phyloP scores from a whole-genome alignment of 2,329 filamentous ascomycete genomes.

The Ophioceras dolichostomum region DNA sequence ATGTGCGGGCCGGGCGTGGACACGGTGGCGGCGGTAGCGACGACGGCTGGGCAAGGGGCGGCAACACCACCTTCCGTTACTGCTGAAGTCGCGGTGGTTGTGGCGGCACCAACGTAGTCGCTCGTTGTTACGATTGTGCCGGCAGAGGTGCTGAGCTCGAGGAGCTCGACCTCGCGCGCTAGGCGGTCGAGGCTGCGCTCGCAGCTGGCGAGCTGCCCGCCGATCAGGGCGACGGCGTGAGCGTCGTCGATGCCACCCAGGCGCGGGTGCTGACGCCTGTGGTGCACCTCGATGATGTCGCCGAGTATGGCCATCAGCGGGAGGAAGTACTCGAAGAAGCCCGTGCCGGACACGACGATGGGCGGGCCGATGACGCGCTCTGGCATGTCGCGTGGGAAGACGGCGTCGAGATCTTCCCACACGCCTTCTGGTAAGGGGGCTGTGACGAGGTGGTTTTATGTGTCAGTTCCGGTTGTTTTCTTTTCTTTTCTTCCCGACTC shows the following conservation, averaged over 20 bases:
- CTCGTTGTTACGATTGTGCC: no score
- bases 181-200: conserved; percentile 23
- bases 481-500: no score
- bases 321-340: conserved; percentile 36
- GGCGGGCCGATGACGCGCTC: conserved; percentile 23
- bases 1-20: conserved; percentile 7
- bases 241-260: conserved; percentile 23
- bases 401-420: conserved; percentile 25
- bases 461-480: background rate
- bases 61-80: no score
- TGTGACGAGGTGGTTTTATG: conserved; percentile 3
- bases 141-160: background rate
- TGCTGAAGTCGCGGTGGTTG: no score
- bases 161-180: conserved; percentile 10
- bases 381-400: conserved; percentile 17
- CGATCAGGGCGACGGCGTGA: conserved; percentile 20
- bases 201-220: conserved; percentile 22
- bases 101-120: background rate
- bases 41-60: background rate
- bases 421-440: conserved; percentile 25
- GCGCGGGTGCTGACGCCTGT: conserved; percentile 27
- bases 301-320: conserved; percentile 35
- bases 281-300: conserved; percentile 34
- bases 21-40: conserved; percentile 2
- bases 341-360: conserved; percentile 23